These are phyloP conservation scores for Lipomyces chichibuensis DNA, from an alignment of 805 yeast genomes.

Conservation along the genomic window DNA sequence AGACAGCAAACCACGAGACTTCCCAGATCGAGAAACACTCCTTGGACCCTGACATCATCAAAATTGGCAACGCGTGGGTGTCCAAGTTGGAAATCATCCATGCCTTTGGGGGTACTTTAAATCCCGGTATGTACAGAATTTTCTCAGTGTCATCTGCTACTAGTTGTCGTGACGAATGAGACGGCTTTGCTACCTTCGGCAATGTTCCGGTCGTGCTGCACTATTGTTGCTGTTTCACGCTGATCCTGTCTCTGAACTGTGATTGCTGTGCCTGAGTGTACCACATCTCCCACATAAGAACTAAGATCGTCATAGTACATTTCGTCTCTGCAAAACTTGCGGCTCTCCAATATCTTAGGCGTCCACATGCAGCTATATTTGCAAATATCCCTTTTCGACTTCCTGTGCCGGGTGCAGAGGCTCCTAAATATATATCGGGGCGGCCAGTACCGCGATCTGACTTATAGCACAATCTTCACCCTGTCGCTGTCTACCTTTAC, in stretches of 20 bases:
- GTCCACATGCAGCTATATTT: not conserved
- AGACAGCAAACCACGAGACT: constrained; percentile 2
- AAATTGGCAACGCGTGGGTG: constrained; percentile 72
- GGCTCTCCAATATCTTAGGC: not conserved
- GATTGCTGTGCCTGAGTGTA: not conserved
- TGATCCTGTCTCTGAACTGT: not conserved
- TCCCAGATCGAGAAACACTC: constrained; percentile 20
- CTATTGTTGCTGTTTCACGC: not conserved
- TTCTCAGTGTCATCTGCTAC: not conserved
- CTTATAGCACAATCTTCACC: not conserved
- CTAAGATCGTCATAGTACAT: no score
- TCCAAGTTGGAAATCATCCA: constrained; percentile 49
- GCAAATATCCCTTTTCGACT: not conserved
- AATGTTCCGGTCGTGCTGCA: not conserved
- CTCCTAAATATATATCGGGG: not conserved
- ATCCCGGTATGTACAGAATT: constrained; percentile 55
- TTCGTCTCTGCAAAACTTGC: no score
- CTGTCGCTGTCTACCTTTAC: not conserved
- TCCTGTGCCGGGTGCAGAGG: not conserved
- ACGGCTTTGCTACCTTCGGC: not conserved
- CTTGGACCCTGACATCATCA: constrained; percentile 60
- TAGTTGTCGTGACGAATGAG: not conserved
- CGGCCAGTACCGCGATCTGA: no score
- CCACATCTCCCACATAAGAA: not conserved
- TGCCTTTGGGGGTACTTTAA: constrained; percentile 75